Evolutionary conservation across 2,329 filamentous ascomycete genomes (phyloP).

Genomic region (Phyllosticta citriasiana): DNA sequence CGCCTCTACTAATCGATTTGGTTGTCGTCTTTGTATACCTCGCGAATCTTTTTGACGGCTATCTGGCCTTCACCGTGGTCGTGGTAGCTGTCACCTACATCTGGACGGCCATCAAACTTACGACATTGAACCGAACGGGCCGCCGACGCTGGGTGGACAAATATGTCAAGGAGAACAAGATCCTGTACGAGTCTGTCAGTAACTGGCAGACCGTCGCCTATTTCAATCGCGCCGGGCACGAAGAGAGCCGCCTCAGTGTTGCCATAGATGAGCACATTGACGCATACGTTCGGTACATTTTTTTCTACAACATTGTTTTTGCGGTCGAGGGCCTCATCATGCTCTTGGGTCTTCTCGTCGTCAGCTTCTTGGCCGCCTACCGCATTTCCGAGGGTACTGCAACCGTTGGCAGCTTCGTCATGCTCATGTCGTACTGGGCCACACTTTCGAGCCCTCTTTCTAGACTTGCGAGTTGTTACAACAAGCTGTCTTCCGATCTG

Average conservation of each 20-base stretch:
- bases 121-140: conserved; percentile 30
- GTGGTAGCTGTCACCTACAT: conserved; percentile 38
- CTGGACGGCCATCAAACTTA: conserved; percentile 39
- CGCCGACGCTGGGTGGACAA: conserved; percentile 34
- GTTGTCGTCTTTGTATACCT: conserved; percentile 51
- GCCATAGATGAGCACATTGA: conserved; percentile 29
- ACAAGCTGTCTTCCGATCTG: conserved; percentile 10
- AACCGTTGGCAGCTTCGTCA: conserved; percentile 52
- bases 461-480: conserved; percentile 14
- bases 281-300: conserved; percentile 24
- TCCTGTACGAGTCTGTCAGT: conserved; percentile 48
- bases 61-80: conserved; percentile 30
- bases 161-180: conserved; percentile 40
- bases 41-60: conserved; percentile 52
- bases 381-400: conserved; percentile 32
- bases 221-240: conserved; percentile 49
- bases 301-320: conserved; percentile 12
- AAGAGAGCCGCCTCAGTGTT: conserved; percentile 39
- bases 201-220: conserved; percentile 52
- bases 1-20: conserved; percentile 54
- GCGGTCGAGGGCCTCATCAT: conserved; percentile 39
- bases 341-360: conserved; percentile 39
- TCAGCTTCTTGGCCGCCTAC: conserved; percentile 45
- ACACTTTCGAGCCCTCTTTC: conserved; percentile 39
- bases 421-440: conserved; percentile 56